Evolutionary conservation across 768 basidiomycete genomes (phyloP), one percentile per base, ranked within the genome.

Genomic region (Myochromella boudieri): DNA sequence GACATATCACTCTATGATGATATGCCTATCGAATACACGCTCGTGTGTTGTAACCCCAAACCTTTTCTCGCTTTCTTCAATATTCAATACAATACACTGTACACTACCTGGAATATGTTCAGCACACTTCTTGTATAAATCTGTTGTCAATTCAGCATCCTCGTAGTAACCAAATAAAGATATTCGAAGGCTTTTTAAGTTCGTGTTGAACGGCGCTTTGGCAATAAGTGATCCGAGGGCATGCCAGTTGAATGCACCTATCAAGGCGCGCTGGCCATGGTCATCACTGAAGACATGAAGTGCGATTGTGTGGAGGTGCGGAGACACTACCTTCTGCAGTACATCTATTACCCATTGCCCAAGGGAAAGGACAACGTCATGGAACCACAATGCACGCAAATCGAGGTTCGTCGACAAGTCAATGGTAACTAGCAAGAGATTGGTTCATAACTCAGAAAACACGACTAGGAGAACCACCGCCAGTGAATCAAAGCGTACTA

Each of bases 381-480:
- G 48, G 18, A 53, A 53, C 52, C 52, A 53, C 22, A 53, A 10
- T 33, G 32, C 38, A 32, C 44, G 48, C 5, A 53, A 34, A n/a
- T 53, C 46, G 31, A 15, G 34, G 31, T 49, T 45, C 3, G 24
- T 10, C 10, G 43, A 42, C 10, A 49, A 39, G 36, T 53, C 39
- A n/a, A 42, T 41, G 3, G 21, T 38, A n/a, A 21, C 48, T 49
- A 21, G 31, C 11, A 38, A 7, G n/a, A 4, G 14, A 34, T 41
- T 26, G n/a, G n/a, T n/a, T n/a, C n/a, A n/a, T n/a, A n/a, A n/a
- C n/a, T 27, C 4, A 15, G 42, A 12, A 39, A 7, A 15, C 9
- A 12, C 14, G 4, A 11, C 37, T 27, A 2, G 9, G 14, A n/a
- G 26, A 47, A 15, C n/a, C n/a, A n/a, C n/a, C n/a, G 17, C 4